A percentile compares a stretch with the other conserved stretches of the same genome.
These are phyloP conservation scores for Magnaporthales sp. DNA, from an alignment of 2,329 filamentous ascomycete species.

Conservation along the genomic window DNA sequence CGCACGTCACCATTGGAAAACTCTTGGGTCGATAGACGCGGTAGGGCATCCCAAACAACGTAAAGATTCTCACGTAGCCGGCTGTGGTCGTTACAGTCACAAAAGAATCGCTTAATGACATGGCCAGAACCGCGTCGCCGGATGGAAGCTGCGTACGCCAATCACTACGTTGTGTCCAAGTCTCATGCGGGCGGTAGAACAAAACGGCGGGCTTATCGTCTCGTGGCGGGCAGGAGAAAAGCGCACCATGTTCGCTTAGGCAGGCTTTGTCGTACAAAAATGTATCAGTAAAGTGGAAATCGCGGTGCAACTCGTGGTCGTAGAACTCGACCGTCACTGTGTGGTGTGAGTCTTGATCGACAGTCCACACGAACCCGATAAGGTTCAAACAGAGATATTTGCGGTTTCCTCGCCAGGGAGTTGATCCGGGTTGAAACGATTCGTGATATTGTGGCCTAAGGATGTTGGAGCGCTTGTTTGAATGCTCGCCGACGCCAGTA, in stretches of 20 bases:
- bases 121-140: slow-evolving; percentile 78
- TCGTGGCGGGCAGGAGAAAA: slow-evolving; percentile 73
- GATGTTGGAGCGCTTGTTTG: slow-evolving; percentile 41
- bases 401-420: slow-evolving; percentile 89
- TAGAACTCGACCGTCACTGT: slow-evolving; percentile 98
- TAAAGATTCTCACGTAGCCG: slow-evolving; percentile 88
- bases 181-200: slow-evolving; percentile 97
- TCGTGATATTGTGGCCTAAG: slow-evolving; percentile 63
- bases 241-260: slow-evolving; percentile 71
- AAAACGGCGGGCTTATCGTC: slow-evolving; percentile 63
- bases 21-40: slow-evolving; percentile 89
- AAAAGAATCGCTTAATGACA: slow-evolving; percentile 86
- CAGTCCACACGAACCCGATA: slow-evolving; percentile 92
- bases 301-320: slow-evolving; percentile 81
- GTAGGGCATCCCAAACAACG: slow-evolving; percentile 82
- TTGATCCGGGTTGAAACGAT: slow-evolving; percentile 87
- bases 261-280: slow-evolving; percentile 96
- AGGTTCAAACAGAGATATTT: slow-evolving; percentile 91
- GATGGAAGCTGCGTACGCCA: slow-evolving; percentile 83
- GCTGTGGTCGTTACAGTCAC: slow-evolving; percentile 80
- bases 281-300: slow-evolving; percentile 96
- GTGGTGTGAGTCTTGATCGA: slow-evolving; percentile 87
- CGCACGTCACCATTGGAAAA: slow-evolving; percentile 81
- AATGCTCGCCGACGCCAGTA: slow-evolving; percentile 36
- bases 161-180: slow-evolving; percentile 84